Percentiles rank a stretch among this genome's conserved stretches.
These are phyloP conservation scores for Stachybotrys chlorohalonatus DNA, from an alignment of 2,329 filamentous ascomycete genomes.

Conservation along the genomic window DNA sequence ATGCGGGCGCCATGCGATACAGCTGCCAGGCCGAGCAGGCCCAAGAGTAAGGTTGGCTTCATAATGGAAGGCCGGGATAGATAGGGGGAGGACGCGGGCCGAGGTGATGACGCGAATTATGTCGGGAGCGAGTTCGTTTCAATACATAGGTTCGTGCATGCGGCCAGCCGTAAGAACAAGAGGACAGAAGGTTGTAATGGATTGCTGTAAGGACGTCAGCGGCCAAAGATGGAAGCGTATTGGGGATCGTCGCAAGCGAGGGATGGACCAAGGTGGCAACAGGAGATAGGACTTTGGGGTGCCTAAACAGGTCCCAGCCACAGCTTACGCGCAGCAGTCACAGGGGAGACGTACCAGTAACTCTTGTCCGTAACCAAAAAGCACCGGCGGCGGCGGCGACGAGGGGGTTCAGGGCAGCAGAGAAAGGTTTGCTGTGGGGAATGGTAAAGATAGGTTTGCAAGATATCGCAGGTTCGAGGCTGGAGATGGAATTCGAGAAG, in stretches of 20 bases:
- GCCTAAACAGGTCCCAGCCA: neutral
- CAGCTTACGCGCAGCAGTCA: neutral
- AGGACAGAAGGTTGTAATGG: neutral
- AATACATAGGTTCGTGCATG: neutral
- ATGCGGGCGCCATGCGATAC: slow-evolving; percentile 39
- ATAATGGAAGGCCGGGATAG: slow-evolving; percentile 21
- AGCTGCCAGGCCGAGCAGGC: slow-evolving; percentile 42
- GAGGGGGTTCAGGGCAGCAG: neutral
- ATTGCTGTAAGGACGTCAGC: neutral
- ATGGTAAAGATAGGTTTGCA: too few relatives aligned
- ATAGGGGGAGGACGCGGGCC: neutral
- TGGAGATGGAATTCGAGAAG: neutral
- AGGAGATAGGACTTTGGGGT: neutral
- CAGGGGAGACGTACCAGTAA: neutral
- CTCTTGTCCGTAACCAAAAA: neutral
- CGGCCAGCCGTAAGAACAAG: neutral
- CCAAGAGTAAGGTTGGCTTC: slow-evolving; percentile 43
- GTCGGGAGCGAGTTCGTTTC: neutral
- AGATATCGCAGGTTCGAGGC: too few relatives aligned
- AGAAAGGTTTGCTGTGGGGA: neutral
- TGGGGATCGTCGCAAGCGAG: neutral
- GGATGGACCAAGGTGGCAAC: neutral
- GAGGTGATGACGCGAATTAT: neutral
- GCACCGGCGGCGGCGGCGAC: neutral
- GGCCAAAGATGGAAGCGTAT: neutral